Base-by-base conservation (phyloP, 306 rosid genomes). In the Ochetophila trinervis region DNA sequence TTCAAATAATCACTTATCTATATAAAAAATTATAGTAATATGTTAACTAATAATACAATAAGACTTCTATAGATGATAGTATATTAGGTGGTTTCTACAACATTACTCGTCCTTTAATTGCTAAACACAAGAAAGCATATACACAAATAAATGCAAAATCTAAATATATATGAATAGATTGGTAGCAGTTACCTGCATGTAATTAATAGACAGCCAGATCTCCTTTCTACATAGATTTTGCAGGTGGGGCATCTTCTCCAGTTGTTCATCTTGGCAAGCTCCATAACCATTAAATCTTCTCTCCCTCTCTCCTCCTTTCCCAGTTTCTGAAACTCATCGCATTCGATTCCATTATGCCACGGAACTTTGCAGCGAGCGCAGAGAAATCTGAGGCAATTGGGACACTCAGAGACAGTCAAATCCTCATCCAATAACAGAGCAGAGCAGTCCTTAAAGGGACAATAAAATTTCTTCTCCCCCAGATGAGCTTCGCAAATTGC, bases 201-300 rank as follows among this genome's bases (percentile, higher is more conserved):
- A 40, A 91, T 76, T 70, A 73, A 91, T 1, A 22, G 0, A 67
- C 89, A 88, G 34, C 93, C 89, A 0, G 0, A 36, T 19, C 5
- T 36, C 62, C 50, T 88, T 27, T 84, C 94, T 17, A 91, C 94
- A 42, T 48, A 86, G 56, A 83, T 75, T 0, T 56, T 73, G 61
- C 91, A 87, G 3, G 11, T 18, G 0, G 85, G 81, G 30, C 95
- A 90, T 51, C 85, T 78, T 57, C 71, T 80, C 96, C 96, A 84
- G 0, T 45, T 8, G 69, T 74, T 74, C 0, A 44, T 35, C 70
- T 77, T 67, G 0, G 88, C 91, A 14, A 88, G 84, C 51, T 79
- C 83, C 81, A 75, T 67, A 5, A 76, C 40, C 86, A 76, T 57
- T 1, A 68, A 14, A 36, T 91, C 97, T 10, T 83, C 89, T 50